These are phyloP conservation scores for Talaromyces ruber DNA, from an alignment of 495 filamentous ascomycete genomes.

Conservation along the genomic window DNA sequence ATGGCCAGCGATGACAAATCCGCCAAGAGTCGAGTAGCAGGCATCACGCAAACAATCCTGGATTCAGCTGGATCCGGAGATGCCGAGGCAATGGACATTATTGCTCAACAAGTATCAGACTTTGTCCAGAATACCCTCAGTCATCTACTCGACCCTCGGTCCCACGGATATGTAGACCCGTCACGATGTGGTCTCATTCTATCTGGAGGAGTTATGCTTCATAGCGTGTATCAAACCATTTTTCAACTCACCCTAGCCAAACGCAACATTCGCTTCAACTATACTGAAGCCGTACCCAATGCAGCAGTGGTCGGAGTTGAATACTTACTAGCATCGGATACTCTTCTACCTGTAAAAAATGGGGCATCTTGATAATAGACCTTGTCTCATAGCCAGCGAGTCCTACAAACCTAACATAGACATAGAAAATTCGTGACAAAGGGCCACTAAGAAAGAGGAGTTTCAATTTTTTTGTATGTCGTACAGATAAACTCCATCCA, in stretches of 20 bases:
- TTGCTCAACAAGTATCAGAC: conserved; percentile 9
- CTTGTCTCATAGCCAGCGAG: neutral
- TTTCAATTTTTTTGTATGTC: neutral
- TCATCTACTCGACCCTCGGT: conserved; percentile 12
- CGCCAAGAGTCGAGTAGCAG: conserved; percentile 18
- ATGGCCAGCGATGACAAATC: conserved; percentile 1
- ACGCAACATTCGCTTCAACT: neutral
- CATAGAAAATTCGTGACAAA: neutral
- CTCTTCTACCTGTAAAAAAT: neutral
- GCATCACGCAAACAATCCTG: conserved; percentile 15
- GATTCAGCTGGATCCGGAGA: conserved; percentile 3
- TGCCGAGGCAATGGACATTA: conserved; percentile 12
- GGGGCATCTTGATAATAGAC: neutral
- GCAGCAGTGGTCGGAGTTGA: conserved; percentile 4
- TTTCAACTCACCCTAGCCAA: conserved; percentile 3
- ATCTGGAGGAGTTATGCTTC: conserved; percentile 19
- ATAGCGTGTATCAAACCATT: conserved; percentile 12
- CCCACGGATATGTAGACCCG: conserved; percentile 9
- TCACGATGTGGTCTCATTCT: conserved; percentile 14
- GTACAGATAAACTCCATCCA: neutral
- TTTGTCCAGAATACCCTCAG: conserved; percentile 15
- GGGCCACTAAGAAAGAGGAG: neutral
- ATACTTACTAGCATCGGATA: neutral
- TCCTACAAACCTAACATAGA: neutral
- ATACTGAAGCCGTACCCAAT: conserved; percentile 1